These are phyloP conservation scores for Tolypocladium ovalisporum DNA, from an alignment of 2,329 filamentous ascomycete species.

Conservation along the genomic window DNA sequence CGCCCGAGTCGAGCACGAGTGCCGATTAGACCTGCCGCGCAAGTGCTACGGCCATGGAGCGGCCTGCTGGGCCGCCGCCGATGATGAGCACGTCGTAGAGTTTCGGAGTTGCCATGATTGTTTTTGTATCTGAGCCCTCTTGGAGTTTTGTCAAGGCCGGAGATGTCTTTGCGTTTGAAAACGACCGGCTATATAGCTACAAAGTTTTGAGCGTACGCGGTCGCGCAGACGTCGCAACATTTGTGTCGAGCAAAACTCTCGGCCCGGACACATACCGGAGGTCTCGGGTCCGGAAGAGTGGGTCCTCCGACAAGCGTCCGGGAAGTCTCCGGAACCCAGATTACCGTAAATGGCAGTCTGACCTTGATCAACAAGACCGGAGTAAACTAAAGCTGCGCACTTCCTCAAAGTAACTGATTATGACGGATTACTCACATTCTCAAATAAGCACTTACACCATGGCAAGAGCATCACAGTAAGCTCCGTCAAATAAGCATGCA, in stretches of 20 bases:
- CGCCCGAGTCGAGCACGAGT: too few relatives aligned
- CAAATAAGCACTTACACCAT: background rate
- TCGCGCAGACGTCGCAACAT: background rate
- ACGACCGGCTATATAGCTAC: background rate
- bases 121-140: too few relatives aligned
- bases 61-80: constrained; percentile 20
- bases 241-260: background rate
- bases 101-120: constrained; percentile 2
- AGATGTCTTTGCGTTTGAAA: background rate
- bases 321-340: background rate
- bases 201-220: too few relatives aligned
- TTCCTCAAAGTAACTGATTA: too few relatives aligned
- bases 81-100: constrained; percentile 40
- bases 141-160: background rate
- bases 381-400: too few relatives aligned
- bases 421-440: too few relatives aligned
- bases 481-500: background rate
- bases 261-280: background rate
- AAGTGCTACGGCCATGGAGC: background rate
- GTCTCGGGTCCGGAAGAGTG: background rate
- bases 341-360: background rate
- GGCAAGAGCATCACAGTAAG: background rate
- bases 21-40: too few relatives aligned
- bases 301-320: background rate
- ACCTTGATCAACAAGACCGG: too few relatives aligned